A percentile compares a stretch with the other conserved stretches of the same genome.
Evolutionary conservation across 768 basidiomycete genomes (phyloP).

Genomic region (Mycena rosella): DNA sequence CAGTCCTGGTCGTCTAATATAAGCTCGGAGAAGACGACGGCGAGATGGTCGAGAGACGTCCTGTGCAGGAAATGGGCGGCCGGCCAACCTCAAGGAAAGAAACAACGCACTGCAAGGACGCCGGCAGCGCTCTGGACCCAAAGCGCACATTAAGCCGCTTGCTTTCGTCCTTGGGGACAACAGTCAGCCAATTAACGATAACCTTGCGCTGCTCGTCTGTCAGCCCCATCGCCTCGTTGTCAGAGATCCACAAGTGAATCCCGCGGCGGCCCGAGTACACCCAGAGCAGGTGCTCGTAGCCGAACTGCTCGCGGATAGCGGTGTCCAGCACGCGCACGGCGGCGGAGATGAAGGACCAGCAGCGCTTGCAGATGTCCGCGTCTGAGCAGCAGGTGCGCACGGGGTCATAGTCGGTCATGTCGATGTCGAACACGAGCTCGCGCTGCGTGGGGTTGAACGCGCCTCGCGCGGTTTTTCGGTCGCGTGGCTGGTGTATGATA

Average conservation of each 20-base stretch:
- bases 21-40: constrained; percentile 69
- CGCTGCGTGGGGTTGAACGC: constrained; percentile 84
- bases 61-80: constrained; percentile 42
- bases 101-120: constrained; percentile 74
- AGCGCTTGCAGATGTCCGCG: constrained; percentile 90
- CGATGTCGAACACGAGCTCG: constrained; percentile 99
- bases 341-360: constrained; percentile 95
- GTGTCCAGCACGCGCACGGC: constrained; percentile 90
- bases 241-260: constrained; percentile 98
- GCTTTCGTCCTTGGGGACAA: constrained; percentile 83
- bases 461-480: constrained; percentile 84
- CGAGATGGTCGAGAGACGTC: constrained; percentile 63
- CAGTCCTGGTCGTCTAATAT: constrained; percentile 89
- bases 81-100: background rate
- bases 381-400: constrained; percentile 95
- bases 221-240: constrained; percentile 86
- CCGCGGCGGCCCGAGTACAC: constrained; percentile 99
- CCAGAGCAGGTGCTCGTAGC: constrained; percentile 92
- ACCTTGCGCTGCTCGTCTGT: constrained; percentile 93
- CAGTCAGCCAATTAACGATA: constrained; percentile 88
- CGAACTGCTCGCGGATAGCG: constrained; percentile 89
- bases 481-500: constrained; percentile 74
- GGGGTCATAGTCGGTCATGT: constrained; percentile 99
- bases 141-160: constrained; percentile 86
- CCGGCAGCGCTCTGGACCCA: constrained; percentile 67